Evolutionary conservation across 2,329 filamentous ascomycete species (phyloP).

Genomic region (Aspergillus vadensis): DNA sequence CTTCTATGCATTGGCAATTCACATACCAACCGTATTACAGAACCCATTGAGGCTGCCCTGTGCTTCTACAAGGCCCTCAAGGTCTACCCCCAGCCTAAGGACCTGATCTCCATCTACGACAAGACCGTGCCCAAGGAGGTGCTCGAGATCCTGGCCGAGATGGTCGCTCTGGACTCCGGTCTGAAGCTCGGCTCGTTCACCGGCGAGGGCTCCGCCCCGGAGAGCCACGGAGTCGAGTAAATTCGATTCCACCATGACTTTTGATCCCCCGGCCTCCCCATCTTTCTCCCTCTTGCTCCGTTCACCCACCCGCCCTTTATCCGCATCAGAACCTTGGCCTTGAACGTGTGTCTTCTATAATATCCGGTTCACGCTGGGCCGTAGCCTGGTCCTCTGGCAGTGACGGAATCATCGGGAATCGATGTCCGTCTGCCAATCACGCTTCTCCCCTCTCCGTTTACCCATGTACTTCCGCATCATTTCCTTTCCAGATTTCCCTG

Average conservation of each 20-base stretch:
- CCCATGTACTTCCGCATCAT: slow-evolving; percentile 17
- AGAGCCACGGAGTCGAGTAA: slow-evolving; percentile 44
- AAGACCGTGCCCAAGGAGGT: slow-evolving; percentile 98
- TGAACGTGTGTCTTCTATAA: slow-evolving; percentile 17
- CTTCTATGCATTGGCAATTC: slow-evolving; percentile 11
- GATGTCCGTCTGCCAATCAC: slow-evolving; percentile 4
- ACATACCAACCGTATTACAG: slow-evolving; percentile 34
- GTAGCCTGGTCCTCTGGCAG: slow-evolving; percentile 23
- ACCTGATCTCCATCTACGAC: slow-evolving; percentile 95
- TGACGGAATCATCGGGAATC: slow-evolving; percentile 15
- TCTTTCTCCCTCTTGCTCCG: slow-evolving; percentile 10
- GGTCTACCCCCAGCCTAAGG: slow-evolving; percentile 91
- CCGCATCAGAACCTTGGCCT: slow-evolving; percentile 20
- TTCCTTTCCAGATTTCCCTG: slow-evolving; percentile 20
- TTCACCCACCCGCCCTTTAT: slow-evolving; percentile 17
- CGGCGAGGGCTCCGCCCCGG: slow-evolving; percentile 34
- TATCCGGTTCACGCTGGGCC: slow-evolving; percentile 27
- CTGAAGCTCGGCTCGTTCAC: slow-evolving; percentile 61
- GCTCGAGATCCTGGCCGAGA: slow-evolving; percentile 93
- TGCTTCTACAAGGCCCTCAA: slow-evolving; percentile 99
- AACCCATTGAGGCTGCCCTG: slow-evolving; percentile 76
- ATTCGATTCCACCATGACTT: slow-evolving; percentile 11
- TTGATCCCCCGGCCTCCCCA: slow-evolving; percentile 16
- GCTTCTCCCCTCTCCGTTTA: slow-evolving; percentile 30
- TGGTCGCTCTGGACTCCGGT: slow-evolving; percentile 88